Evolutionary conservation across 2,329 filamentous ascomycete species (phyloP), one percentile per base, ranked within the genome.

Genomic region (Nemania bipapillata): DNA sequence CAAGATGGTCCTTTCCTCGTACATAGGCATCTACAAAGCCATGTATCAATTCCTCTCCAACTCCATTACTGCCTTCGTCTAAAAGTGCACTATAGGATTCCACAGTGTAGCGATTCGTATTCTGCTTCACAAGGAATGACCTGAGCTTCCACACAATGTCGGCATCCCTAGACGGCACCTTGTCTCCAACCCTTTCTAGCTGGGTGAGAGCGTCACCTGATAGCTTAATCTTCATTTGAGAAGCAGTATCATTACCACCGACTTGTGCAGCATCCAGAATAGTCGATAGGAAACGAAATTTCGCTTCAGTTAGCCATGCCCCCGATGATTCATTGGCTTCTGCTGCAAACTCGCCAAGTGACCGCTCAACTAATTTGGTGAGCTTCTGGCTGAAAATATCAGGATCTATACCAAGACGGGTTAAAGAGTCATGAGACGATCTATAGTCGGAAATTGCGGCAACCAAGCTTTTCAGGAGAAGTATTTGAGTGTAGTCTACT

Each of bases 81-180:
- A 78, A 59, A 59, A 73, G 65, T 9, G 59, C 70, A 32, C 61
- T 69, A 17, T 76, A 66, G 3, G 57, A 68, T 52, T 63, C 45
- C 4, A 56, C 57, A 20, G 71, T 69, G 45, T 76, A 75, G 53
- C 70, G 69, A 56, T 65, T 62, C 45, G 70, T 67, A 35, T 65
- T 63, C 54, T 77, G 77, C 47, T 65, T 71, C 3, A 75, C 59
- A 8, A 79, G 73, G 49, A 79, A 79, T 26, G 66, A 71, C 54
- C 66, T 72, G 45, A 79, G 56, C 58, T 76, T 78, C 78, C 78
- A 79, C 9, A 72, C 73, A 45, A 74, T 52, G 9, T 70, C 63
- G 9, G 66, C 35, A 20, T 70, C 71, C 49, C 49, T 69, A 11
- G 72, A 67, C 15, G 73, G 53, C n/a, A 72, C 66, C 11, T 62